phyloP scores from a whole-genome alignment of 2,329 filamentous ascomycete genomes.

The Fusarium sp. region DNA sequence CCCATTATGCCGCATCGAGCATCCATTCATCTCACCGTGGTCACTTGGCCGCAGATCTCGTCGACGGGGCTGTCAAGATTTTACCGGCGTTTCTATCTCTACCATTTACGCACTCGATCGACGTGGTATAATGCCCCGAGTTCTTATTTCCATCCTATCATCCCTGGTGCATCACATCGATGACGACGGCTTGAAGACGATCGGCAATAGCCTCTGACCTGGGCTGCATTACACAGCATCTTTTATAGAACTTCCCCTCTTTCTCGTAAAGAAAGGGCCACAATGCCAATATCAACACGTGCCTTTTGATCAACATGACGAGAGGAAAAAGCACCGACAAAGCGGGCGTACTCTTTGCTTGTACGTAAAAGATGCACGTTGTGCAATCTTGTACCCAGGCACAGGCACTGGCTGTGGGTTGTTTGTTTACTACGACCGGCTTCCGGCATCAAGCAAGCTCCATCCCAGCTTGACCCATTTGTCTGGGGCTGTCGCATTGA shows the following conservation, averaged over 20 bases:
- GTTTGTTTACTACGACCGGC: slow-evolving; percentile 9
- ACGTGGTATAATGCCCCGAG: slow-evolving; percentile 14
- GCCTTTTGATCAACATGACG: slow-evolving; percentile 19
- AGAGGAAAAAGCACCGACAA: slow-evolving; percentile 24
- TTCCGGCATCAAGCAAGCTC: slow-evolving; percentile 24
- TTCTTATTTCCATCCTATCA: slow-evolving; percentile 21
- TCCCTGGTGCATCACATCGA: slow-evolving; percentile 17
- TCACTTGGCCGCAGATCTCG: slow-evolving; percentile 44
- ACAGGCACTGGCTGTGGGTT: slow-evolving; percentile 24
- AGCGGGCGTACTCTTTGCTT: slow-evolving; percentile 20
- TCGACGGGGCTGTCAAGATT: slow-evolving; percentile 38
- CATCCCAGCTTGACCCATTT: slow-evolving; percentile 20
- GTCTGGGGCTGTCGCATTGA: slow-evolving; percentile 35
- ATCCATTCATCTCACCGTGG: slow-evolving; percentile 29
- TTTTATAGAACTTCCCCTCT: slow-evolving; percentile 34
- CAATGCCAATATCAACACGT: slow-evolving; percentile 29
- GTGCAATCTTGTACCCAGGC: slow-evolving; percentile 20
- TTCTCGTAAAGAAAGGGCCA: slow-evolving; percentile 8
- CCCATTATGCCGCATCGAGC: slow-evolving; percentile 36
- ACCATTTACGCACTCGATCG: slow-evolving; percentile 26
- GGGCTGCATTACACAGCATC: slow-evolving; percentile 15
- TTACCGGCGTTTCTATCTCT: slow-evolving; percentile 31
- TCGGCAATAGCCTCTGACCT: slow-evolving; percentile 23
- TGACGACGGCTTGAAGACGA: slow-evolving; percentile 37
- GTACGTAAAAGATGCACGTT: slow-evolving; percentile 41